phyloP scores from a whole-genome alignment of 2,329 filamentous ascomycete species.

The Microdochium bolleyi region DNA sequence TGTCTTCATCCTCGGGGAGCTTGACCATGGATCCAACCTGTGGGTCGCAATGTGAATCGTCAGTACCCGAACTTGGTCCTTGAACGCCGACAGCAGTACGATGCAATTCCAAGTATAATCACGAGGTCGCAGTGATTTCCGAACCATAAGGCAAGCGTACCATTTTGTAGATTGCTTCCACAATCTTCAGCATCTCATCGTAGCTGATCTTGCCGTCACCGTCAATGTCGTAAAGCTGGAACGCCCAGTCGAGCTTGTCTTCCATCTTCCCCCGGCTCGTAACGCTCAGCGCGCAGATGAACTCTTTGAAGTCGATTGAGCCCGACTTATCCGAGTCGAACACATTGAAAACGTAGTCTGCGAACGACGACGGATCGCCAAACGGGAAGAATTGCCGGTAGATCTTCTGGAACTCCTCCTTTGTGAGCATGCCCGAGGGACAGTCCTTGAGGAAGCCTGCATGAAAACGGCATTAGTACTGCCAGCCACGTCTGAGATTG shows the following conservation, averaged over 20 bases:
- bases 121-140: neutral
- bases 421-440: slow-evolving; percentile 91
- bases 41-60: slow-evolving; percentile 1
- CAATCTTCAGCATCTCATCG: slow-evolving; percentile 97
- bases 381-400: slow-evolving; percentile 99
- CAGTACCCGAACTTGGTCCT: slow-evolving; percentile 2
- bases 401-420: slow-evolving; percentile 99
- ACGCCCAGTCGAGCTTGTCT: slow-evolving; percentile 98
- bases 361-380: slow-evolving; percentile 92
- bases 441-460: slow-evolving; percentile 97
- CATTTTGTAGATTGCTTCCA: slow-evolving; percentile 99
- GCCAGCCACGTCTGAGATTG: slow-evolving; percentile 3
- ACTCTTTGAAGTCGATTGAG: slow-evolving; percentile 98
- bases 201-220: slow-evolving; percentile 99
- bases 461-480: slow-evolving; percentile 1
- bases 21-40: slow-evolving; percentile 99
- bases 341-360: slow-evolving; percentile 98
- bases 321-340: slow-evolving; percentile 97
- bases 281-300: slow-evolving; percentile 95
- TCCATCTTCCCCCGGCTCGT: slow-evolving; percentile 98
- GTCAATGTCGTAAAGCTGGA: slow-evolving; percentile 98
- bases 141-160: slow-evolving; percentile 36
- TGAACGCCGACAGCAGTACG: neutral
- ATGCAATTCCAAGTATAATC: neutral
- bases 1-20: slow-evolving; percentile 96